A percentile compares a stretch with the other conserved stretches of the same genome.
These are phyloP conservation scores for Barbarea vulgaris DNA, from an alignment of 345 rosid genomes.

Conservation along the genomic window DNA sequence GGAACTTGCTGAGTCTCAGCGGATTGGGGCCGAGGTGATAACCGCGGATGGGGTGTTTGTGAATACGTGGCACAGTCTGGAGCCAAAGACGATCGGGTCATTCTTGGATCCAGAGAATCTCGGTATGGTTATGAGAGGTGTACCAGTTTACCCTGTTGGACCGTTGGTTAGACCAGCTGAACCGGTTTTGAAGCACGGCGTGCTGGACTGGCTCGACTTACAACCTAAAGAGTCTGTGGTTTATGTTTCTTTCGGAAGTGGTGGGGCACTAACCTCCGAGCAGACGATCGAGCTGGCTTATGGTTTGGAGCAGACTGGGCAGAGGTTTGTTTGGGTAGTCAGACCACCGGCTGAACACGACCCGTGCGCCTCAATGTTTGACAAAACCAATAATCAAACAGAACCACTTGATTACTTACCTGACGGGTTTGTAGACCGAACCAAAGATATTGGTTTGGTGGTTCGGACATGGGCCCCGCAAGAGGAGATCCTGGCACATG, in stretches of 20 bases:
- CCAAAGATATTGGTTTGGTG: conserved; percentile 39
- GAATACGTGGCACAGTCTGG: conserved; percentile 56
- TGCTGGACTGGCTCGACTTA: conserved; percentile 48
- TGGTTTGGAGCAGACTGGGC: conserved; percentile 44
- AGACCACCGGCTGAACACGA: conserved; percentile 46
- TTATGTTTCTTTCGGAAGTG: conserved; percentile 55
- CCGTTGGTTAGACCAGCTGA: conserved; percentile 40
- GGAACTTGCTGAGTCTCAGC: conserved; percentile 32
- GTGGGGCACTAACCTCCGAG: conserved; percentile 44
- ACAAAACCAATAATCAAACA: not conserved
- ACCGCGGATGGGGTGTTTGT: conserved; percentile 54
- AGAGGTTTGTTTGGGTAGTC: conserved; percentile 50
- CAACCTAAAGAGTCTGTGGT: conserved; percentile 47
- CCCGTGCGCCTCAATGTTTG: conserved; percentile 41
- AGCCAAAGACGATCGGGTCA: conserved; percentile 38
- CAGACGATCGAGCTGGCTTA: conserved; percentile 51
- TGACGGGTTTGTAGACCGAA: conserved; percentile 43
- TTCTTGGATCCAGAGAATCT: conserved; percentile 31
- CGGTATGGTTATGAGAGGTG: conserved; percentile 31
- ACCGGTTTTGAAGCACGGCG: conserved; percentile 10
- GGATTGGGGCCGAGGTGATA: conserved; percentile 44
- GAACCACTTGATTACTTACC: conserved; percentile 45
- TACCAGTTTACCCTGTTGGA: conserved; percentile 45
- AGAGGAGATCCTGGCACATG: conserved; percentile 48
- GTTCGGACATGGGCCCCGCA: conserved; percentile 55